Base-by-base conservation (phyloP, 345 rosid species). In the Aegle marmelos region DNA sequence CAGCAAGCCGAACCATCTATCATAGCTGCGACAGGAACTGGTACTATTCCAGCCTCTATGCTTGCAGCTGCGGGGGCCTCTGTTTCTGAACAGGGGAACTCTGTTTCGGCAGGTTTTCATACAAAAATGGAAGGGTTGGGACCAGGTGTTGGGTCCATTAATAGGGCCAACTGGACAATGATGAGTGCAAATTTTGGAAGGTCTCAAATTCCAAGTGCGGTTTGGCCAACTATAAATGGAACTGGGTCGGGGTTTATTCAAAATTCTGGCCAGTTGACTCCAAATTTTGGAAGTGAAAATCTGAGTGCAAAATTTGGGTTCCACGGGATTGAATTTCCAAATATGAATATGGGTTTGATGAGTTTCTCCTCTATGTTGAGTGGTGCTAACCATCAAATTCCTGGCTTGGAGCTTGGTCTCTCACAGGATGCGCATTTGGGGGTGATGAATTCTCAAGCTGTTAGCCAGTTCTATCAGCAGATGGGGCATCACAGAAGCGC, bases 1-100 rank as follows among this genome's bases (percentile, higher is more conserved):
- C 87, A 86, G 34, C 94, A 91, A 65, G 86, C 94, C 24, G 94
- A 91, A 68, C 88, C 94, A 45, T 88, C 90, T 22, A 89, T 91
- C 63, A 70, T 91, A 4, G 88, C 92, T n/a, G 92, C 92, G 19
- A 91, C 94, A 58, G 94, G 94, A 74, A 83, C 91, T 9, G 94
- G 94, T 25, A 91, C 91, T 22, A 76, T 89, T 45, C 94, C 94
- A 14, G 88, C 94, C 21, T 89, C 94, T 8, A 88, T 87, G 70
- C 77, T 89, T 65, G 81, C 84, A 31, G 77, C 78, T 27, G 80
- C 89, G 11, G 90, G 85, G 27, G 78, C 85, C 68, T 87, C 92
- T 74, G 86, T 88, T 69, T 86, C 90, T 9, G 87, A 80, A 72
- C 91, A 85, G 80, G 87, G 87, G 73, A 78, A 50, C 66, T 78